These are phyloP conservation scores for Clonostachys chloroleuca DNA, from an alignment of 2,329 filamentous ascomycete species.

Conservation along the genomic window DNA sequence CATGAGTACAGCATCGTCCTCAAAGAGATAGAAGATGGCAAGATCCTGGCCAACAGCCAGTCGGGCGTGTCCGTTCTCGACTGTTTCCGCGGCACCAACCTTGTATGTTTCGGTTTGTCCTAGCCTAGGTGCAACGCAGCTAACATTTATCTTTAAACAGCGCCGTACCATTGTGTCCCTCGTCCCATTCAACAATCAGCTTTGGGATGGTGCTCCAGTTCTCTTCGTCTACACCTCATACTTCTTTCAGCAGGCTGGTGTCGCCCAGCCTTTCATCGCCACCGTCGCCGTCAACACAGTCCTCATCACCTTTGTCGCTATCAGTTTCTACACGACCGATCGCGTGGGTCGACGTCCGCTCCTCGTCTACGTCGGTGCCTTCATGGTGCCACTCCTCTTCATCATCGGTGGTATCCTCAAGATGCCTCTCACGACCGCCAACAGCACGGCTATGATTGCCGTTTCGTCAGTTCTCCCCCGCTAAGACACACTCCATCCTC, in stretches of 20 bases:
- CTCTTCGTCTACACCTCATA: constrained; percentile 17
- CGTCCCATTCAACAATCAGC: neutral
- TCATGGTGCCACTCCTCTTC: constrained; percentile 30
- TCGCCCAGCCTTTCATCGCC: constrained; percentile 23
- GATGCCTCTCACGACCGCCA: constrained; percentile 3
- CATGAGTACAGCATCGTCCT: neutral
- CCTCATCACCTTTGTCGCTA: constrained; percentile 51
- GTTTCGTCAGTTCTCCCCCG: neutral
- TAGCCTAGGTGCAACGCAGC: too few relatives aligned
- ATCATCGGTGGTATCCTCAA: constrained; percentile 1
- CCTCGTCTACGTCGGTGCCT: constrained; percentile 21
- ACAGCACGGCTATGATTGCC: constrained; percentile 2
- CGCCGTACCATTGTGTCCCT: neutral
- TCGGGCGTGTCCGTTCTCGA: neutral
- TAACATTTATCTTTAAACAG: neutral
- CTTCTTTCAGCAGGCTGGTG: constrained; percentile 25
- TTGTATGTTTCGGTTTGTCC: neutral
- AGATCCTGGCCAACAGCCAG: neutral
- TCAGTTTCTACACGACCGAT: constrained; percentile 63
- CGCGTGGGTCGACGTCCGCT: constrained; percentile 38
- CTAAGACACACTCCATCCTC: neutral
- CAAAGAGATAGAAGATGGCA: neutral
- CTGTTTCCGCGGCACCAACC: neutral
- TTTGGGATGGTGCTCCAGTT: neutral
- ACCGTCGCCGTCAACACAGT: constrained; percentile 39